These are phyloP conservation scores for Naganishia cerealis DNA, from an alignment of 1,284 basidiomycete genomes.

Conservation along the genomic window DNA sequence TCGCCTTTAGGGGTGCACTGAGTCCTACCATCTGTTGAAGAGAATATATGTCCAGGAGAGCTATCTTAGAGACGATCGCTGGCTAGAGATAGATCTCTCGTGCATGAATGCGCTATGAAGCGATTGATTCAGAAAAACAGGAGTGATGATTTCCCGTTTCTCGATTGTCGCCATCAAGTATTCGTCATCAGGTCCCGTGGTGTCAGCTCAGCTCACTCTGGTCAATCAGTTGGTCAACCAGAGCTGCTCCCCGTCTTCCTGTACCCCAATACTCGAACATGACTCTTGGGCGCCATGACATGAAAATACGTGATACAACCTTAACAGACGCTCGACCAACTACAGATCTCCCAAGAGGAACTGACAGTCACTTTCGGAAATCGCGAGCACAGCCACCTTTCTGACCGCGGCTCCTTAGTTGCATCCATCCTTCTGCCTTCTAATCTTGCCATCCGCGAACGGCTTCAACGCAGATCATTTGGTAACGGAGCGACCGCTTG, in stretches of 20 bases:
- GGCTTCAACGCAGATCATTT: neutral
- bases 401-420: neutral
- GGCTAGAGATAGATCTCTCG: neutral
- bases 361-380: neutral
- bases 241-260: too few species aligned
- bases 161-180: neutral
- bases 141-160: neutral
- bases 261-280: neutral
- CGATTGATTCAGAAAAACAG: too few species aligned
- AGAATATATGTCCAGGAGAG: neutral
- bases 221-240: too few species aligned
- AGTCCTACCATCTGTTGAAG: neutral
- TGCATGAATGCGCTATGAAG: too few species aligned
- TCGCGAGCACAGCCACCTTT: neutral
- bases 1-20: constrained; percentile 41
- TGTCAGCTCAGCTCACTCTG: too few species aligned
- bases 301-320: constrained; percentile 7
- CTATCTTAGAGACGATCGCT: neutral
- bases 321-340: neutral
- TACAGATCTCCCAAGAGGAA: neutral
- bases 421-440: neutral
- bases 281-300: neutral
- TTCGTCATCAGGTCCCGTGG: constrained; percentile 8
- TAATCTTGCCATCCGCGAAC: neutral
- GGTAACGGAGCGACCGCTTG: neutral